Evolutionary conservation across 371 early-diverging fungal species (phyloP).

Genomic region (Zancudomyces culisetae): DNA sequence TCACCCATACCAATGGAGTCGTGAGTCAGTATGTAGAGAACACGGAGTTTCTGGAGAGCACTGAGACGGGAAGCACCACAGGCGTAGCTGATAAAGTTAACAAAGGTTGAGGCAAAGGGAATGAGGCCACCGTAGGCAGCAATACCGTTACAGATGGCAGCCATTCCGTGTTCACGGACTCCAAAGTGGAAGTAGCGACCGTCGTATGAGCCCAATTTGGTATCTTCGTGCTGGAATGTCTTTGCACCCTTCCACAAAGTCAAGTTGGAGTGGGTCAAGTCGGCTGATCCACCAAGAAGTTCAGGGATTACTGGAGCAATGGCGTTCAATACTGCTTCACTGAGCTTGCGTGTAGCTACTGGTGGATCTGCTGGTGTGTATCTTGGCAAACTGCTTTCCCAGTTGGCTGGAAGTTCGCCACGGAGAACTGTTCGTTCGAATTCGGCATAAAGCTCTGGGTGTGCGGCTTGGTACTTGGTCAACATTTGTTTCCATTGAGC

Average conservation of each 20-base stretch:
- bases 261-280: conserved; percentile 93
- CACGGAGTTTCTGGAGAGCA: conserved; percentile 72
- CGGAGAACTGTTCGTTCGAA: conserved; percentile 48
- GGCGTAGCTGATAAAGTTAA: conserved; percentile 83
- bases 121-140: conserved; percentile 74
- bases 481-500: conserved; percentile 56
- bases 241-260: conserved; percentile 86
- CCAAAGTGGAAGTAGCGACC: conserved; percentile 94
- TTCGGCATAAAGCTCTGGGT: conserved; percentile 52
- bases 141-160: conserved; percentile 90
- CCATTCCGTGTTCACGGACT: conserved; percentile 99
- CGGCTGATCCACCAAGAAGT: conserved; percentile 96
- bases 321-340: conserved; percentile 63
- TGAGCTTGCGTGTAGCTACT: conserved; percentile 82
- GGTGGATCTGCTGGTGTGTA: conserved; percentile 60
- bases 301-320: conserved; percentile 62
- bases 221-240: conserved; percentile 71
- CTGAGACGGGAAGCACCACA: conserved; percentile 82
- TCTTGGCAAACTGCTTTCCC: conserved; percentile 48
- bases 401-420: conserved; percentile 53
- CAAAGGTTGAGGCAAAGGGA: conserved; percentile 90
- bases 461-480: conserved; percentile 35
- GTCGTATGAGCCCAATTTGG: conserved; percentile 50
- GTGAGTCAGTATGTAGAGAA: conserved; percentile 96
- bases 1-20: conserved; percentile 97